Conservation (phyloP, 2,329 filamentous ascomycete species). For the Colletotrichum higginsianum region DNA sequence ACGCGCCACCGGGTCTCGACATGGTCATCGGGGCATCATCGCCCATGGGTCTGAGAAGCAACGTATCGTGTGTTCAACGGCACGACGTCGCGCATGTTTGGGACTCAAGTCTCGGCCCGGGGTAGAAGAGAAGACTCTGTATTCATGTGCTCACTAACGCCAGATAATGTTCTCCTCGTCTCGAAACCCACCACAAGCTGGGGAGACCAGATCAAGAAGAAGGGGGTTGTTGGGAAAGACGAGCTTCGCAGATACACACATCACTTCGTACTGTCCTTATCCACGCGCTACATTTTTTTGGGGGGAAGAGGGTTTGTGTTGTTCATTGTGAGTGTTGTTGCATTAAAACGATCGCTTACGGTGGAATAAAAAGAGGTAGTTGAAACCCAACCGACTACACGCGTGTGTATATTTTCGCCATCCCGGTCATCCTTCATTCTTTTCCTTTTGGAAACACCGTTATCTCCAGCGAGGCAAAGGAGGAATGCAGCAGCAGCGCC, state of each 20-base stretch:
- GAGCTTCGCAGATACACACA: not conserved
- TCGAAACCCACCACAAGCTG: not conserved
- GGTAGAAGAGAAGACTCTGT: not conserved
- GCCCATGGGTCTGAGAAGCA: not conserved
- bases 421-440: slow-evolving; percentile 20
- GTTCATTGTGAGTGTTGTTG: slow-evolving; percentile 14
- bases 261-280: slow-evolving; percentile 13
- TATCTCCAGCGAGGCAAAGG: slow-evolving; percentile 8
- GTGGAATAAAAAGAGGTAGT: slow-evolving; percentile 30
- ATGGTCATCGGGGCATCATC: not conserved
- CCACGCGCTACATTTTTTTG: slow-evolving; percentile 6
- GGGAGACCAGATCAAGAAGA: not conserved
- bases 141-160: slow-evolving; percentile 10
- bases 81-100: too few species aligned
- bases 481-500: slow-evolving; percentile 19
- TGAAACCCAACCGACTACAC: slow-evolving; percentile 36
- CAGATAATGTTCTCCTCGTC: not conserved
- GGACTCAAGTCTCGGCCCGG: not conserved
- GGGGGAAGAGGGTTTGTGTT: not conserved
- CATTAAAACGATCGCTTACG: slow-evolving; percentile 42
- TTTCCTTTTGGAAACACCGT: slow-evolving; percentile 10
- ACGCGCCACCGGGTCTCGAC: not conserved
- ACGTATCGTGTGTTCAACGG: not conserved
- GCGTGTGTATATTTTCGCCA: slow-evolving; percentile 31
- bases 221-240: not conserved